A percentile compares a stretch with the other conserved stretches of the same genome.
Evolutionary conservation across 78 protist genomes (phyloP).

Genomic region (Bodo saltans): DNA sequence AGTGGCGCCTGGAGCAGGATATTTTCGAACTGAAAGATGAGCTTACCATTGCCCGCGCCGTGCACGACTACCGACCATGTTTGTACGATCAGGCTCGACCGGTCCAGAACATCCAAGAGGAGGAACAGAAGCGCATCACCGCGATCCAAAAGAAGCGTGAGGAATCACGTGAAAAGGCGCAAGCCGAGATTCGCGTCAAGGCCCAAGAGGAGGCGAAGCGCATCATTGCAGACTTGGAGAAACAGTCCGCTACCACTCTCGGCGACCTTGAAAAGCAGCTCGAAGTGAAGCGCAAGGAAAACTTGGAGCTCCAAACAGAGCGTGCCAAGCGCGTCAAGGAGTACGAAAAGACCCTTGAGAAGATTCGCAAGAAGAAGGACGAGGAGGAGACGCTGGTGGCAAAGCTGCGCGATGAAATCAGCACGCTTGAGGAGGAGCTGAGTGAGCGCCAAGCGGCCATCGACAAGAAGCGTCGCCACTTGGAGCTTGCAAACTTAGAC

Average conservation of each 20-base stretch:
- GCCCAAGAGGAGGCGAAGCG: slow-evolving; percentile 15
- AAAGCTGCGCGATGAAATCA: slow-evolving; percentile 24
- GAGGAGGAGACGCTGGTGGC: slow-evolving; percentile 2
- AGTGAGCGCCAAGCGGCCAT: not conserved
- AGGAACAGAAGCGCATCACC: not conserved
- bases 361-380: slow-evolving; percentile 4
- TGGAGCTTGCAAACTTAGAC: not conserved
- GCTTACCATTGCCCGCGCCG: slow-evolving; percentile 3
- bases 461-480: slow-evolving; percentile 4
- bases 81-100: slow-evolving; percentile 15
- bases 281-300: not conserved
- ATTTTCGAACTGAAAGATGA: slow-evolving; percentile 29
- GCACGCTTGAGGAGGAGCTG: not conserved
- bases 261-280: not conserved
- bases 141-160: not conserved
- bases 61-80: slow-evolving; percentile 8
- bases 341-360: slow-evolving; percentile 15
- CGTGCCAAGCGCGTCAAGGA: not conserved
- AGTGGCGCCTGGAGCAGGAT: slow-evolving; percentile 29
- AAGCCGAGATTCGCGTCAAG: not conserved
- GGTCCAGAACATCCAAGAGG: slow-evolving; percentile 34
- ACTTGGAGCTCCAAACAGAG: not conserved
- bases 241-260: not conserved
- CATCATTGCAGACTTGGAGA: not conserved
- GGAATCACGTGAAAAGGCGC: not conserved